Conservation (phyloP, 83 land plant genomes). For the Thuja plicata region DNA sequence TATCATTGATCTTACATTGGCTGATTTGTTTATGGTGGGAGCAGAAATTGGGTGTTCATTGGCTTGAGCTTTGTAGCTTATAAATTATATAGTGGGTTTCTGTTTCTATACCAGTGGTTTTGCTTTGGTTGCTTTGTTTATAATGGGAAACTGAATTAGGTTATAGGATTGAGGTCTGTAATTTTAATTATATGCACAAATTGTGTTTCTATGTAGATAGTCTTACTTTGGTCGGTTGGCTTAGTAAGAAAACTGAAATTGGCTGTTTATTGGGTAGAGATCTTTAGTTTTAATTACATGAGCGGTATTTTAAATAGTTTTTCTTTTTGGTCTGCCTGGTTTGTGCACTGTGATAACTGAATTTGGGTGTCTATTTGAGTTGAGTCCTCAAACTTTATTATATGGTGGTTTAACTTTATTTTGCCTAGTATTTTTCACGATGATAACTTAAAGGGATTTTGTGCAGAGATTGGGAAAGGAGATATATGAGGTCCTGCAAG, state of each 20-base stretch:
- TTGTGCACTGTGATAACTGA: neutral
- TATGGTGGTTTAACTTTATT: neutral
- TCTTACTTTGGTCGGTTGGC: neutral
- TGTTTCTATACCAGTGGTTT: neutral
- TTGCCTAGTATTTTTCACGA: neutral
- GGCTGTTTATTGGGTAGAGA: neutral
- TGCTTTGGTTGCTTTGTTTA: neutral
- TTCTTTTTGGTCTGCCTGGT: neutral
- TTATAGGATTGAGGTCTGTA: neutral
- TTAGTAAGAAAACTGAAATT: neutral
- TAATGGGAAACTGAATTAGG: neutral
- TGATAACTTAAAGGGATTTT: neutral
- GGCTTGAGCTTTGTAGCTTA: neutral
- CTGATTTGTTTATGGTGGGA: neutral
- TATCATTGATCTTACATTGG: neutral
- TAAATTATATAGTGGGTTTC: neutral
- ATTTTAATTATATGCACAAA: neutral
- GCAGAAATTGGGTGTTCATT: neutral
- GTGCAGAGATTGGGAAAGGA: conserved; percentile 5
- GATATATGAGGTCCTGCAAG: conserved; percentile 5
- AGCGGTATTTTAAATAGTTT: neutral
- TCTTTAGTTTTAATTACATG: neutral
- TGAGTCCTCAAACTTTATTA: neutral
- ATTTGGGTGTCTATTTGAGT: neutral
- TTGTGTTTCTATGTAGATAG: neutral